A percentile compares a stretch with the other conserved stretches of the same genome.
These are phyloP conservation scores for Xanthoconium purpureum DNA, from an alignment of 768 basidiomycete species.

Conservation along the genomic window DNA sequence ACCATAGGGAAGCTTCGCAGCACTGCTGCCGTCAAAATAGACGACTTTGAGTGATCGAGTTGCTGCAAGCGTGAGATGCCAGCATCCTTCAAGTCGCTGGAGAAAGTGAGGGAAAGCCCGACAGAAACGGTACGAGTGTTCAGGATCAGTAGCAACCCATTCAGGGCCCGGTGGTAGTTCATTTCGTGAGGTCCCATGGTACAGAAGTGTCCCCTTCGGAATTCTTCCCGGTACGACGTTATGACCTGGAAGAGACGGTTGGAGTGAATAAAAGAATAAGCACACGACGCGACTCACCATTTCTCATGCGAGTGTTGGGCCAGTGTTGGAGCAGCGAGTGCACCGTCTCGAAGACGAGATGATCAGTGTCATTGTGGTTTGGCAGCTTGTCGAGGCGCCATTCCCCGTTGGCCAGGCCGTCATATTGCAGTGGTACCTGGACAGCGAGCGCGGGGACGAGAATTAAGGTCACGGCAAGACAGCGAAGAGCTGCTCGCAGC, in stretches of 20 bases:
- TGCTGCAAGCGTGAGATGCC: constrained; percentile 17
- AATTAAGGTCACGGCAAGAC: not conserved
- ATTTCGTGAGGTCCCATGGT: constrained; percentile 26
- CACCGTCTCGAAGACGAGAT: constrained; percentile 26
- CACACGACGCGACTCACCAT: constrained; percentile 29
- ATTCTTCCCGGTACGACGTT: constrained; percentile 32
- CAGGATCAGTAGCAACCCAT: constrained; percentile 36
- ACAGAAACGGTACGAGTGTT: constrained; percentile 41
- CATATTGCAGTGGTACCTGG: constrained; percentile 10
- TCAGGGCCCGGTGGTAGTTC: constrained; percentile 29
- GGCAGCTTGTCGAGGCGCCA: constrained; percentile 29
- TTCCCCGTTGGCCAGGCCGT: not conserved
- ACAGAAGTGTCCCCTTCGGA: constrained; percentile 36
- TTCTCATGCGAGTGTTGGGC: constrained; percentile 46
- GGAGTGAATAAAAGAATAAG: constrained; percentile 8
- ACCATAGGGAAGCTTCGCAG: constrained; percentile 40
- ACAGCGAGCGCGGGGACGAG: not conserved
- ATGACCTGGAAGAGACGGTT: constrained; percentile 17
- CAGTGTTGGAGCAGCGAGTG: constrained; percentile 39
- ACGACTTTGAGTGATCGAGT: constrained; percentile 40
- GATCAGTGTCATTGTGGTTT: constrained; percentile 25
- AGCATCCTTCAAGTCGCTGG: constrained; percentile 4
- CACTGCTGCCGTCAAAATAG: constrained; percentile 54
- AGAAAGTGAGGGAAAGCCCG: not conserved
- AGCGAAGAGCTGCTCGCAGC: not conserved